Base-by-base conservation (phyloP, 2,329 filamentous ascomycete genomes). In the Trichoderma koningiopsis region DNA sequence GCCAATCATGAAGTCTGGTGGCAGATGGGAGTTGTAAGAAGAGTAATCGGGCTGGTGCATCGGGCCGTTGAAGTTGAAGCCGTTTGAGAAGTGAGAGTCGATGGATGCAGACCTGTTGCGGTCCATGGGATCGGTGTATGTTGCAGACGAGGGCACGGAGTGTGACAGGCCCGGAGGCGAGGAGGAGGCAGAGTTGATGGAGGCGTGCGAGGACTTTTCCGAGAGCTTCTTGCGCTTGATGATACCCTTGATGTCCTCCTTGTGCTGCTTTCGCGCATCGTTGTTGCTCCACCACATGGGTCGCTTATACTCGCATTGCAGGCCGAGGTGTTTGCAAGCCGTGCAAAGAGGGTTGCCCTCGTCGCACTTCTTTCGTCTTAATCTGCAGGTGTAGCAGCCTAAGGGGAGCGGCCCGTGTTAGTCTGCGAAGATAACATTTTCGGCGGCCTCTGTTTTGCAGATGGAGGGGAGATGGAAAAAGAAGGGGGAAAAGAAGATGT, bases 271-370 rank as follows among this genome's bases (percentile, higher is more conserved):
- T 74, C 96, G 87, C 77, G 92, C 89, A 72, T 97, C 94, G 77
- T 92, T 92, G 85, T 96, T 97, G 82, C 91, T 92, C 96, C 96
- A 99, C 96, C 96, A 99, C 82, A 92, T 89, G 47, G 96, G 96
- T 77, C 94, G 86, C 86, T 97, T 97, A 84, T 98, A 99, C 84
- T 98, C 94, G 84, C 96, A 99, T 76, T 87, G 86, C 69, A 99
- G 86, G 66, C 92, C 92, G 68, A 99, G 90, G 77, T 89, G 86
- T 75, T 88, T 89, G 85, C 88, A 91, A 71, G 88, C 88, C 19
- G 87, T 86, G 83, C 88, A 91, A 75, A 84, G 82, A 65, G 87
- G 87, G 47, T 84, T 82, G 72, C 87, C 87, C 79, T 91, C 88
- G 76, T 91, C 88, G 81, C 88, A 91, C 84, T 91, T 91, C 82